phyloP scores from a whole-genome alignment of 345 rosid genomes.

The Anastatica hierochuntica region DNA sequence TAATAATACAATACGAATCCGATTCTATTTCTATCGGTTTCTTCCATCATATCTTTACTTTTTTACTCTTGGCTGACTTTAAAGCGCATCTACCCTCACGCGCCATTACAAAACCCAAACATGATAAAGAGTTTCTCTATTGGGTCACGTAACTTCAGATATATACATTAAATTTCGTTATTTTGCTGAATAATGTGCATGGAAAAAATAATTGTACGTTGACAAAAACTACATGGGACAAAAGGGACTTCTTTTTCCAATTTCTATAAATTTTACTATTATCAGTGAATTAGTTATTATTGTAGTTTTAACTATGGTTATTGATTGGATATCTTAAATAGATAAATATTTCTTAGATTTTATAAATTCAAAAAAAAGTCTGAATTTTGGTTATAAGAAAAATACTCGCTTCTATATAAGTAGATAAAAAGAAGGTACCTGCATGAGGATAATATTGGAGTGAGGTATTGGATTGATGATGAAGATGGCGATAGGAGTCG shows the following conservation, averaged over 20 bases:
- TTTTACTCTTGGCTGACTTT: no score
- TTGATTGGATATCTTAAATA: no score
- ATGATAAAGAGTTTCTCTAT: constrained; percentile 4
- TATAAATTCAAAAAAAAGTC: no score
- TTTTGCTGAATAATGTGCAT: constrained; percentile 1
- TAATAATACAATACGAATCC: constrained; percentile 26
- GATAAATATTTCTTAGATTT: no score
- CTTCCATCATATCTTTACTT: constrained; percentile 18
- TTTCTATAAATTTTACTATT: not conserved
- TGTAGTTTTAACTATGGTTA: no score
- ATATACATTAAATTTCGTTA: not conserved
- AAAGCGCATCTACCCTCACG: constrained; percentile 5
- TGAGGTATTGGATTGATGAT: constrained; percentile 27
- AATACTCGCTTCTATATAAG: no score
- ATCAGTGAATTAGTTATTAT: no score
- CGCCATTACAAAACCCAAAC: constrained; percentile 13
- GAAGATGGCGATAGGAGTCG: constrained; percentile 25
- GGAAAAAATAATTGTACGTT: constrained; percentile 9
- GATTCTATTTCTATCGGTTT: constrained; percentile 23
- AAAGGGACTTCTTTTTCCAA: constrained; percentile 6
- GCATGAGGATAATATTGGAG: constrained; percentile 42
- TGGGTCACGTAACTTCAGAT: constrained; percentile 15
- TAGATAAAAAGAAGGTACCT: constrained; percentile 46
- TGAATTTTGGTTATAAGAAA: no score
- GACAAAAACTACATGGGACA: constrained; percentile 14